phyloP scores from a whole-genome alignment of 495 filamentous ascomycete species.

The Hyaloscypha variabilis region DNA sequence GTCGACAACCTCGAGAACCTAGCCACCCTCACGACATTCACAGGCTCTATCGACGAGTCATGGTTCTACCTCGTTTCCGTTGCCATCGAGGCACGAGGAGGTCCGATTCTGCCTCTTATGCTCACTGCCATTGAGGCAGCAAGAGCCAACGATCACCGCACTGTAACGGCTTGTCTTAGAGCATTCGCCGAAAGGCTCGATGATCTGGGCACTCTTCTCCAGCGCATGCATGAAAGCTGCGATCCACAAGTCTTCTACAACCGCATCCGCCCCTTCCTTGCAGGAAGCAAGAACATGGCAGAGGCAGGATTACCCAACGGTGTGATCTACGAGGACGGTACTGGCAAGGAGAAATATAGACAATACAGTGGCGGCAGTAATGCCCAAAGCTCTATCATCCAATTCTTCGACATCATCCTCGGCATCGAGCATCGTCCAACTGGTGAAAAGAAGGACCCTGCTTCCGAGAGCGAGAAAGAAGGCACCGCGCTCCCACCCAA shows the following conservation, averaged over 20 bases:
- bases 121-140: constrained; percentile 84
- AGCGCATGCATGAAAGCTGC: constrained; percentile 89
- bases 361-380: constrained; percentile 92
- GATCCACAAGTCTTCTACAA: constrained; percentile 94
- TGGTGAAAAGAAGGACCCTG: constrained; percentile 61
- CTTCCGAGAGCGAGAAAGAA: constrained; percentile 49
- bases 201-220: constrained; percentile 72
- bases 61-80: constrained; percentile 98
- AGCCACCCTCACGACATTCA: constrained; percentile 83
- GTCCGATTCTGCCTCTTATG: constrained; percentile 86
- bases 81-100: constrained; percentile 92
- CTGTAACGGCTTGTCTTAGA: constrained; percentile 74
- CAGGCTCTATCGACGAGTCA: constrained; percentile 94
- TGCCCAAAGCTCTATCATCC: constrained; percentile 91
- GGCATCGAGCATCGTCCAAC: constrained; percentile 92
- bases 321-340: constrained; percentile 82
- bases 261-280: constrained; percentile 89
- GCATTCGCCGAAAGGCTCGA: constrained; percentile 85
- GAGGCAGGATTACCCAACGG: constrained; percentile 88
- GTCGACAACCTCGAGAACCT: constrained; percentile 85
- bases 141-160: constrained; percentile 63
- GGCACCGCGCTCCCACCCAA: constrained; percentile 59
- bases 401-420: constrained; percentile 92
- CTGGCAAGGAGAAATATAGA: constrained; percentile 64
- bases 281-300: constrained; percentile 95